phyloP scores from a whole-genome alignment of 108 stramenopile genomes.

The Nitzschia sp. region DNA sequence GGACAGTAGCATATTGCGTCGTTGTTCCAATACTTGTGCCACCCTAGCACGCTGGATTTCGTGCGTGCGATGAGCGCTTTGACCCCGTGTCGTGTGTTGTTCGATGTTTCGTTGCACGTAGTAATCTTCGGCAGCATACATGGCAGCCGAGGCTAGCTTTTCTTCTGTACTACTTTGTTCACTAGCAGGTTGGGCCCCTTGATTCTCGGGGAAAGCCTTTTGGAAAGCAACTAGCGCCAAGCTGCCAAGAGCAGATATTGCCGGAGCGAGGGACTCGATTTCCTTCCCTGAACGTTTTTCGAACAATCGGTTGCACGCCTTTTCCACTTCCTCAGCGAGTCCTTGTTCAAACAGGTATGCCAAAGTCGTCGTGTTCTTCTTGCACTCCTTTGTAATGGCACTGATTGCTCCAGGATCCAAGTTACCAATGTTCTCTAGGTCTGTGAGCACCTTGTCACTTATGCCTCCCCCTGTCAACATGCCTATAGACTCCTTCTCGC shows the following conservation, averaged over 20 bases:
- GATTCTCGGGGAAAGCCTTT: conserved; percentile 21
- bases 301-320: conserved; percentile 25
- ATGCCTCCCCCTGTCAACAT: conserved; percentile 2
- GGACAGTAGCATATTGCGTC: conserved; percentile 37
- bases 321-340: conserved; percentile 21
- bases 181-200: neutral
- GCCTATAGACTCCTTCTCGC: neutral
- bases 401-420: conserved; percentile 41
- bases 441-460: neutral
- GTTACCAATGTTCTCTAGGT: neutral
- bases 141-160: neutral
- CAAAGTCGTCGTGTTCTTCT: conserved; percentile 30
- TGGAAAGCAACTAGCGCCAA: conserved; percentile 23
- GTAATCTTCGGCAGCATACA: neutral
- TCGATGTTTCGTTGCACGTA: neutral
- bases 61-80: neutral
- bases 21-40: conserved; percentile 17
- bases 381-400: conserved; percentile 37
- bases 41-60: neutral
- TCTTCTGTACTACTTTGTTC: too few relatives aligned
- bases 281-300: conserved; percentile 12
- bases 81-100: neutral
- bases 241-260: conserved; percentile 34
- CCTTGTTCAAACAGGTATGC: conserved; percentile 33
- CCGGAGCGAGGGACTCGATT: conserved; percentile 19